Evolutionary conservation across 805 yeast species (phyloP).

Genomic region (Zygotorulaspora sp.): DNA sequence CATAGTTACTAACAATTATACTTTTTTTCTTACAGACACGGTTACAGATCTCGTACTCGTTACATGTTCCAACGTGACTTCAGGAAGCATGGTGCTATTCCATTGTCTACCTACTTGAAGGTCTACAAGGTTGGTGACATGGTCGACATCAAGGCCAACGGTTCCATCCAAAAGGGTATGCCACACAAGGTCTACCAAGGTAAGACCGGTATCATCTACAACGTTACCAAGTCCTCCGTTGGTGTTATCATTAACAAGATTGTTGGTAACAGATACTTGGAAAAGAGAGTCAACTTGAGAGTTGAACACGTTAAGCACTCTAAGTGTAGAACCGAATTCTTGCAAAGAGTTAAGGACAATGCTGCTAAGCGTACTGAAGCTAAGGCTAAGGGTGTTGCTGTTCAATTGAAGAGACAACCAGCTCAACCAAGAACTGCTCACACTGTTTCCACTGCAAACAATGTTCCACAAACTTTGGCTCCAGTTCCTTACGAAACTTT

Average conservation of each 20-base stretch:
- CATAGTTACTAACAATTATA: constrained; percentile 6
- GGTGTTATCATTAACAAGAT: constrained; percentile 98
- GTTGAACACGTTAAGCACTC: constrained; percentile 99
- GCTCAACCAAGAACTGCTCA: constrained; percentile 94
- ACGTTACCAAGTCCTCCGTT: constrained; percentile 97
- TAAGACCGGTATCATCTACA: constrained; percentile 98
- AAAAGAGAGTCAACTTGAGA: constrained; percentile 98
- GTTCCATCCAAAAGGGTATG: constrained; percentile 99
- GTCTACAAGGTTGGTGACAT: constrained; percentile 98
- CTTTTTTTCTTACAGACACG: constrained; percentile 55
- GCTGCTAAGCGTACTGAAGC: constrained; percentile 93
- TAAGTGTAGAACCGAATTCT: constrained; percentile 98
- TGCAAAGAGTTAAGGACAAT: constrained; percentile 96
- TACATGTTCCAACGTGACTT: constrained; percentile 99
- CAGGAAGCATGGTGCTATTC: constrained; percentile 90
- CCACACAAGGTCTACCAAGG: constrained; percentile 99
- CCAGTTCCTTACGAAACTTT: constrained; percentile 99
- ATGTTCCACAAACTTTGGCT: constrained; percentile 93
- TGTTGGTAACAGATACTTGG: constrained; percentile 98
- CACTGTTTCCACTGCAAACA: constrained; percentile 74
- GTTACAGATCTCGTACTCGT: constrained; percentile 99
- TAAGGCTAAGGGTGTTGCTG: constrained; percentile 87
- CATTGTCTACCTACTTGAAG: constrained; percentile 96
- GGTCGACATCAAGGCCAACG: constrained; percentile 98
- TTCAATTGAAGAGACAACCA: constrained; percentile 96